Base-by-base conservation (phyloP, 2,329 filamentous ascomycete genomes). In the Calonectria pseudoturangicola region DNA sequence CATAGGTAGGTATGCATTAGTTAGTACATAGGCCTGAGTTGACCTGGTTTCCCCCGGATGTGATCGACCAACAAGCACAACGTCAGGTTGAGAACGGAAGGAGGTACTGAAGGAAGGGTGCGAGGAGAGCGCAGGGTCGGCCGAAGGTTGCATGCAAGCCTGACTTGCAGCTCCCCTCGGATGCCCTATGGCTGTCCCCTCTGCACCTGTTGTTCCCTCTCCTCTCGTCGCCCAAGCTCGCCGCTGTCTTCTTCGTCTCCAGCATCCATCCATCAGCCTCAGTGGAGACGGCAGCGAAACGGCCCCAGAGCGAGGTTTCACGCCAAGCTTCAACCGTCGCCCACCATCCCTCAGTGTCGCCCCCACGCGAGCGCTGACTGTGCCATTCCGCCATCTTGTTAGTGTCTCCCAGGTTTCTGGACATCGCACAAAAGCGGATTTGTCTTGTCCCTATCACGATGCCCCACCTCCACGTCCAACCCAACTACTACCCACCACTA, bases 361-460 rank as follows among this genome's bases (percentile, higher is more conserved):
- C 58, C 63, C 66, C 66, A 68, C 66, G 66, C 66, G 36, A 13
- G 39, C 50, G 65, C 65, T 67, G 50, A 67, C 65, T 39, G 28
- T 50, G 36, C 27, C 48, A 54, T 51, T 60, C 54, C 33, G 36
- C 16, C 25, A 50, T 62, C 25, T 25, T 62, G 63, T 66, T 71
- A 66, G 68, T 66, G 63, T 27, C 47, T 64, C 65, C 64, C 60
- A 39, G 64, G 54, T 58, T 50, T 62, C 51, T 58, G 69, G 54
- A 47, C 39, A 64, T 60, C n/a, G 54, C 50, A 48, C 70, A 39
- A 48, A 72, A 65, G 48, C 65, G 64, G 58, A 54, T 51, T 30
- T 66, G 65, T 30, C 48, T 50, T 25, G 65, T 67, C 48, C 39
- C 65, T 64, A 56, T 65, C 58, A 64, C 54, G 39, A 68, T 67